Percentiles rank a stretch among this genome's conserved stretches.
These are phyloP conservation scores for Citrus sinensis DNA, from an alignment of 345 rosid genomes.

Conservation along the genomic window DNA sequence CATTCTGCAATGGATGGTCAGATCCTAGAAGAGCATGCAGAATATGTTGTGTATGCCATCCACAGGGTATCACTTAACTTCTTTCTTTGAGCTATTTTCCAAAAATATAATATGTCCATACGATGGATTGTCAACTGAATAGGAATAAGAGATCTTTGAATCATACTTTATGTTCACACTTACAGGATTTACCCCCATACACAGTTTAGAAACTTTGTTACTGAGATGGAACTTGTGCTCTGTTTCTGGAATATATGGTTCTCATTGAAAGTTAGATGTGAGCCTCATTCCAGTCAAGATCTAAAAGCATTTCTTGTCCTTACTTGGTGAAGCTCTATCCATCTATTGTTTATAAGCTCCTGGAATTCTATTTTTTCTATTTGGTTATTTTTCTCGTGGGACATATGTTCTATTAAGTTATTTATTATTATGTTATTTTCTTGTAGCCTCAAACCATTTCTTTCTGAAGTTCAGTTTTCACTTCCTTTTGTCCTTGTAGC, in stretches of 20 bases:
- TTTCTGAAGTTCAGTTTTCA: neutral
- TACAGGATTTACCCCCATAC: neutral
- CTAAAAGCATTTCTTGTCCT: neutral
- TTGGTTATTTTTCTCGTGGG: neutral
- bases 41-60: slow-evolving; percentile 97
- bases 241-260: neutral
- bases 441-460: neutral
- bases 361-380: neutral
- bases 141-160: neutral
- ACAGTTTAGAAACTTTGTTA: neutral
- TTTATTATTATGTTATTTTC: neutral
- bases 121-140: neutral
- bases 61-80: slow-evolving; percentile 62
- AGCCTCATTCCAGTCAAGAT: neutral
- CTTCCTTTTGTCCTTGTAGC: neutral
- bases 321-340: slow-evolving; percentile 1
- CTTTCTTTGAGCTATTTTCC: slow-evolving; percentile 21
- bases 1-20: slow-evolving; percentile 99
- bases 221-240: neutral
- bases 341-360: neutral
- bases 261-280: neutral
- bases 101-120: slow-evolving; percentile 1
- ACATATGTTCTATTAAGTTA: neutral
- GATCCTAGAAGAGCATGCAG: slow-evolving; percentile 93
- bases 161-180: neutral